These are phyloP conservation scores for Orbilia quercus DNA, from an alignment of 2,329 filamentous ascomycete genomes.

Conservation along the genomic window DNA sequence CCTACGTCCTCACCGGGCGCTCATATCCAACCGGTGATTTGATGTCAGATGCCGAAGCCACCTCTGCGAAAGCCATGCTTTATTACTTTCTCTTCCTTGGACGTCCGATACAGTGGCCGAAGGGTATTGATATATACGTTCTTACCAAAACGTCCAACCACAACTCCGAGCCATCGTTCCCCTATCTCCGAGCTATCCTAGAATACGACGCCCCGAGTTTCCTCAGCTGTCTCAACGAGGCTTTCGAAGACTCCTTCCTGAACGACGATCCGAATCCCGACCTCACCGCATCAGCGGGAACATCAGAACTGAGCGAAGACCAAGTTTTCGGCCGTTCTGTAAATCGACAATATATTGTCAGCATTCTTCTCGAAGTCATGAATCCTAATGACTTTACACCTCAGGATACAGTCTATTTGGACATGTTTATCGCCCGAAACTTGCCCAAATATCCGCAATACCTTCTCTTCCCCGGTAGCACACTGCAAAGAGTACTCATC, in stretches of 20 bases:
- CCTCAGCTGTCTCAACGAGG: conserved; percentile 93
- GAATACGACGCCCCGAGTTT: conserved; percentile 92
- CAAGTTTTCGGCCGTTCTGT: conserved; percentile 77
- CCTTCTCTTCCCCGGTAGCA: conserved; percentile 86
- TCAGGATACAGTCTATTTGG: conserved; percentile 89
- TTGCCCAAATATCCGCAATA: conserved; percentile 97
- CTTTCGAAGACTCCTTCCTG: conserved; percentile 92
- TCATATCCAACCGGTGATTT: conserved; percentile 86
- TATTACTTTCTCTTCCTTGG: conserved; percentile 96
- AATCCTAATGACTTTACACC: conserved; percentile 77
- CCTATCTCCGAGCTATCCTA: conserved; percentile 84
- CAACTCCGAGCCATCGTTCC: conserved; percentile 78
- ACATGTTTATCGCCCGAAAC: conserved; percentile 98
- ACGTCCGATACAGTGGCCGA: conserved; percentile 79
- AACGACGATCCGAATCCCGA: conserved; percentile 72
- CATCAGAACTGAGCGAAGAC: conserved; percentile 67
- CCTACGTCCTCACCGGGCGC: conserved; percentile 87
- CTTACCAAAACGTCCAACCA: conserved; percentile 69
- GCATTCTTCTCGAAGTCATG: conserved; percentile 92
- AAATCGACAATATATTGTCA: conserved; percentile 91
- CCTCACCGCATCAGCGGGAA: conserved; percentile 58
- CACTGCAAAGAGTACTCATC: conserved; percentile 80
- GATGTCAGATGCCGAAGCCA: conserved; percentile 78
- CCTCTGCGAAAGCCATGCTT: conserved; percentile 83
- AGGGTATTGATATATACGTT: conserved; percentile 71